These are phyloP conservation scores for Torulaspora quercuum DNA, from an alignment of 805 yeast species.

Conservation along the genomic window DNA sequence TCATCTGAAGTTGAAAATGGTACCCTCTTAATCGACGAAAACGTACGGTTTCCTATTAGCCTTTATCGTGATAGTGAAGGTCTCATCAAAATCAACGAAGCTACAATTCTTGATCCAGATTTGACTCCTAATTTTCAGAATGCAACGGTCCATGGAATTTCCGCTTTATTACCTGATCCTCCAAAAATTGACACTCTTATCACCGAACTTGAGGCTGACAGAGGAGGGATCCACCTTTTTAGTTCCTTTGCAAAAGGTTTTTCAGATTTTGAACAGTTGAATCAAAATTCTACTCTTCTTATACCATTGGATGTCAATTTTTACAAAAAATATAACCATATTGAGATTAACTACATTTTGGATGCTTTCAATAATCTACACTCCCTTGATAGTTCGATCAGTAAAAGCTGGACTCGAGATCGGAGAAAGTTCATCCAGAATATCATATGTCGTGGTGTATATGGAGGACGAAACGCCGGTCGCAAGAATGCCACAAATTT, in stretches of 20 bases:
- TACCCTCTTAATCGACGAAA: conserved; percentile 18
- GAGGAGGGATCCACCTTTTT: conserved; percentile 8
- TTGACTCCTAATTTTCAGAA: conserved; percentile 57
- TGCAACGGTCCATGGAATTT: conserved; percentile 65
- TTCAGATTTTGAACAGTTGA: conserved; percentile 7
- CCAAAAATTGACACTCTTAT: conserved; percentile 40
- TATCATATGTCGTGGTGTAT: conserved; percentile 40
- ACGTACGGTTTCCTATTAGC: conserved; percentile 23
- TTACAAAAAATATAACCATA: conserved; percentile 33
- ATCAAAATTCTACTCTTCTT: conserved; percentile 43
- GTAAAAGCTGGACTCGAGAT: conserved; percentile 23
- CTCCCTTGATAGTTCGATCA: conserved; percentile 11
- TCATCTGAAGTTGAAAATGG: conserved; percentile 23
- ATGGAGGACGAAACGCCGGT: conserved; percentile 42
- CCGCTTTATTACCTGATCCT: conserved; percentile 41
- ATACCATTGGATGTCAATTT: conserved; percentile 45
- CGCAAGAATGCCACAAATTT: conserved; percentile 23
- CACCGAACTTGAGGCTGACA: conserved; percentile 9
- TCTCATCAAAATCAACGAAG: conserved; percentile 28
- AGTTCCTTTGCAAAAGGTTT: conserved; percentile 8
- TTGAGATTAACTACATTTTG: conserved; percentile 46
- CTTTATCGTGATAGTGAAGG: conserved; percentile 24
- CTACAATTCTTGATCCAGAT: conserved; percentile 53
- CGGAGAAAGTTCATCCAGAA: conserved; percentile 25
- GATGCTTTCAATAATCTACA: conserved; percentile 18